Conservation (phyloP, 1,284 basidiomycete species). For the Cryptococcus jaspeensis region DNA sequence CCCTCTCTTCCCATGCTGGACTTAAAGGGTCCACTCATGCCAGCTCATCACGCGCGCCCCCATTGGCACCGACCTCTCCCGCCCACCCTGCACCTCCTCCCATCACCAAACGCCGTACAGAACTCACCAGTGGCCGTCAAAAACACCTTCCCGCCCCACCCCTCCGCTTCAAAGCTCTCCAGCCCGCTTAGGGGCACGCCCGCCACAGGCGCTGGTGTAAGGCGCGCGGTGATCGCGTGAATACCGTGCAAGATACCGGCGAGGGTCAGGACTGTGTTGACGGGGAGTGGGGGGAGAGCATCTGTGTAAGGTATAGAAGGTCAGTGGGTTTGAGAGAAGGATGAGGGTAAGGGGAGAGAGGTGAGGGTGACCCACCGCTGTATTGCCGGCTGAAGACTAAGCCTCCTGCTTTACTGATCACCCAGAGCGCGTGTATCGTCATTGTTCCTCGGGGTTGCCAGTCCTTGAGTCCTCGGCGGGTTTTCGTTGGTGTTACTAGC, state of each 20-base stretch:
- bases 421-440: constrained; percentile 57
- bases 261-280: constrained; percentile 96
- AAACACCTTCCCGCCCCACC: constrained; percentile 55
- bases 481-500: too few relatives aligned
- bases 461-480: too few relatives aligned
- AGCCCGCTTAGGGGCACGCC: constrained; percentile 58
- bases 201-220: constrained; percentile 65
- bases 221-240: constrained; percentile 90
- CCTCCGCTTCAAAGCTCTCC: constrained; percentile 90
- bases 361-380: constrained; percentile 59
- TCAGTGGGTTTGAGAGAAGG: background rate
- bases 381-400: constrained; percentile 92
- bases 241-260: constrained; percentile 97
- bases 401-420: constrained; percentile 98
- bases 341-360: constrained; percentile 29
- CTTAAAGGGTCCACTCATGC: too few relatives aligned
- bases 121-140: constrained; percentile 86
- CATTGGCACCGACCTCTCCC: too few relatives aligned
- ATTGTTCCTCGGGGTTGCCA: constrained; percentile 8
- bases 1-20: too few relatives aligned
- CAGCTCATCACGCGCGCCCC: too few relatives aligned
- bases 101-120: constrained; percentile 11
- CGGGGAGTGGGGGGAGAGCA: constrained; percentile 77
- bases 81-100: constrained; percentile 24
- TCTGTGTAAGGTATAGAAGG: constrained; percentile 60